These are phyloP conservation scores for Fraxinus americana DNA, from an alignment of 257 asterid genomes.

Conservation along the genomic window DNA sequence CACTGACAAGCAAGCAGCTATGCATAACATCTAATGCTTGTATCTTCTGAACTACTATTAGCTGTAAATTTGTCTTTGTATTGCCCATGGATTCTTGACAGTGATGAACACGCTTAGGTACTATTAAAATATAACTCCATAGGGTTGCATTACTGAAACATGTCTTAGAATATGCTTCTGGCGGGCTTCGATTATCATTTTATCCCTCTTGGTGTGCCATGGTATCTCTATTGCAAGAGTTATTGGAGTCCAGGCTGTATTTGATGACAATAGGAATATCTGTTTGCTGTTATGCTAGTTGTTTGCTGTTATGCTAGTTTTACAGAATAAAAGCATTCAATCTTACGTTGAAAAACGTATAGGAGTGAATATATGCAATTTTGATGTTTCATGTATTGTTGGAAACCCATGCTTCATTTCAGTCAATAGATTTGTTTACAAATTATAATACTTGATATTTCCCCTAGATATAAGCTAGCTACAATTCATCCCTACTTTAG, in stretches of 20 bases:
- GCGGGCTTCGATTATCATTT: neutral
- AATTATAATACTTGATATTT: no score
- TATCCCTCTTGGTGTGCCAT: neutral
- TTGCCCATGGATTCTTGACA: neutral
- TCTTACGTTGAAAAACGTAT: neutral
- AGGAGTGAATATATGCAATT: neutral
- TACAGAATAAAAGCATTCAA: neutral
- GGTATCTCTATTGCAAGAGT: neutral
- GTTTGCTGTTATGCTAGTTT: neutral
- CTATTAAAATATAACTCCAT: no score
- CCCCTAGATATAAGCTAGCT: neutral
- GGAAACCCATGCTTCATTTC: neutral
- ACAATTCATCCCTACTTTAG: neutral
- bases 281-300: neutral
- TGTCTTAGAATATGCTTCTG: neutral
- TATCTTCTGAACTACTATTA: neutral
- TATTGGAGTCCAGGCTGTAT: neutral
- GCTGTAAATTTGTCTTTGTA: neutral
- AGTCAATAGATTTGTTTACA: neutral
- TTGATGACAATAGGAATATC: neutral
- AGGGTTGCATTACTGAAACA: neutral
- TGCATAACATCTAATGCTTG: neutral
- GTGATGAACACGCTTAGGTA: no score
- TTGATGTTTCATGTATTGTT: neutral
- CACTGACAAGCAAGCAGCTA: neutral